These are phyloP conservation scores for Phialemonium atrogriseum DNA, from an alignment of 2,329 filamentous ascomycete species.

Conservation along the genomic window DNA sequence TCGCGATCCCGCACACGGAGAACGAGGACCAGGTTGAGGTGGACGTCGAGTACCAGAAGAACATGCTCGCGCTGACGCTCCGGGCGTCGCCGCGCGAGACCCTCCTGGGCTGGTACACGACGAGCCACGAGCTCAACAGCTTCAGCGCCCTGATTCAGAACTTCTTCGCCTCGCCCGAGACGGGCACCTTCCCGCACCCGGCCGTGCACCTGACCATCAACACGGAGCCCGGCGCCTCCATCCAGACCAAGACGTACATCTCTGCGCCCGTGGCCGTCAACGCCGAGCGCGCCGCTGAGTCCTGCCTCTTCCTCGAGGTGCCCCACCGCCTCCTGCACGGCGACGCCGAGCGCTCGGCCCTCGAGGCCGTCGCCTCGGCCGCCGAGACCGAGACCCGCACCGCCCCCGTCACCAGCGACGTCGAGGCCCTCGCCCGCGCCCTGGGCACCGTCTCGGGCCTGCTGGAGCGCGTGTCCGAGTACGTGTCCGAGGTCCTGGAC, in stretches of 20 bases:
- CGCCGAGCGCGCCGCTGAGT: constrained; percentile 88
- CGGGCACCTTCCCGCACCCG: constrained; percentile 95
- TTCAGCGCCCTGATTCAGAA: constrained; percentile 99
- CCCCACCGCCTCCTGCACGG: constrained; percentile 89
- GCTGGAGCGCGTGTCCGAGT: constrained; percentile 84
- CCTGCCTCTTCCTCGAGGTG: constrained; percentile 94
- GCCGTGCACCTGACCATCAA: constrained; percentile 94
- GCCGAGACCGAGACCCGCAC: constrained; percentile 70
- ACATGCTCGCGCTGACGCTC: constrained; percentile 92
- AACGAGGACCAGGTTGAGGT: constrained; percentile 98
- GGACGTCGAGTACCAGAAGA: constrained; percentile 99
- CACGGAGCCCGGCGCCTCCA: constrained; percentile 78
- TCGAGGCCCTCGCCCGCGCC: constrained; percentile 79
- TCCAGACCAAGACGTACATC: constrained; percentile 91
- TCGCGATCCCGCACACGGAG: constrained; percentile 97
- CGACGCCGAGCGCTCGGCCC: constrained; percentile 48
- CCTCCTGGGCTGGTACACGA: constrained; percentile 97
- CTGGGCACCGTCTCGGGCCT: constrained; percentile 83
- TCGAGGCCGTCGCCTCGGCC: constrained; percentile 78
- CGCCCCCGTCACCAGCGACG: constrained; percentile 71
- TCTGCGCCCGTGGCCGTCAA: constrained; percentile 91
- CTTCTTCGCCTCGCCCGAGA: constrained; percentile 95
- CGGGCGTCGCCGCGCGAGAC: constrained; percentile 91
- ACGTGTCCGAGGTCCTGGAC: constrained; percentile 88
- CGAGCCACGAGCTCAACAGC: constrained; percentile 91